Conservation (phyloP, 495 filamentous ascomycete genomes). For the Hypomontagnella monticulosa region DNA sequence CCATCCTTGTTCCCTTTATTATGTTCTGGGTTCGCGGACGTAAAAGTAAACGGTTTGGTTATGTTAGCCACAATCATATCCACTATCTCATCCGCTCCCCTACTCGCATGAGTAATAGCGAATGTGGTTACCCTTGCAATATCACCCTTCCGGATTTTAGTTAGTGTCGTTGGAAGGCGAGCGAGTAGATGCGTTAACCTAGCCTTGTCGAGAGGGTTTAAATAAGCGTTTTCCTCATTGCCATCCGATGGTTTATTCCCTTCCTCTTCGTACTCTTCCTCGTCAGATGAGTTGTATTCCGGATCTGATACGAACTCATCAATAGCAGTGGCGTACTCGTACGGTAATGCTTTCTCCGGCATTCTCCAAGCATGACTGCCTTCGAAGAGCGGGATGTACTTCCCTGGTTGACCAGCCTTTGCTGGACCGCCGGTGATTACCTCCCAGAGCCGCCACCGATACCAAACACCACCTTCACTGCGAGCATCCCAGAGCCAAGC, state of each 20-base stretch:
- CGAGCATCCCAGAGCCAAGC: constrained; percentile 93
- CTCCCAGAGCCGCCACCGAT: constrained; percentile 91
- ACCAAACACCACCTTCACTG: constrained; percentile 82
- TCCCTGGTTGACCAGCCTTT: constrained; percentile 45
- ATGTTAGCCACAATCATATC: constrained; percentile 86
- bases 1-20: constrained; percentile 54
- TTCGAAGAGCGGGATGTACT: constrained; percentile 72
- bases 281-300: constrained; percentile 88
- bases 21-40: constrained; percentile 58
- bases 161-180: constrained; percentile 79
- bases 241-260: constrained; percentile 65
- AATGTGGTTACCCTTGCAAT: constrained; percentile 88
- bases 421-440: constrained; percentile 69
- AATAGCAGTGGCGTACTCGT: constrained; percentile 76
- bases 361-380: constrained; percentile 73
- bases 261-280: constrained; percentile 85
- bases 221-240: constrained; percentile 72
- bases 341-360: constrained; percentile 72
- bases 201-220: constrained; percentile 86
- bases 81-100: constrained; percentile 87
- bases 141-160: constrained; percentile 82
- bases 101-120: constrained; percentile 82
- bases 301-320: constrained; percentile 82
- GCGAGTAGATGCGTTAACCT: constrained; percentile 82
- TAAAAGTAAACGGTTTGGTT: constrained; percentile 75